These are phyloP conservation scores for Metschnikowia lochheadii DNA, from an alignment of 805 yeast genomes.

Conservation along the genomic window DNA sequence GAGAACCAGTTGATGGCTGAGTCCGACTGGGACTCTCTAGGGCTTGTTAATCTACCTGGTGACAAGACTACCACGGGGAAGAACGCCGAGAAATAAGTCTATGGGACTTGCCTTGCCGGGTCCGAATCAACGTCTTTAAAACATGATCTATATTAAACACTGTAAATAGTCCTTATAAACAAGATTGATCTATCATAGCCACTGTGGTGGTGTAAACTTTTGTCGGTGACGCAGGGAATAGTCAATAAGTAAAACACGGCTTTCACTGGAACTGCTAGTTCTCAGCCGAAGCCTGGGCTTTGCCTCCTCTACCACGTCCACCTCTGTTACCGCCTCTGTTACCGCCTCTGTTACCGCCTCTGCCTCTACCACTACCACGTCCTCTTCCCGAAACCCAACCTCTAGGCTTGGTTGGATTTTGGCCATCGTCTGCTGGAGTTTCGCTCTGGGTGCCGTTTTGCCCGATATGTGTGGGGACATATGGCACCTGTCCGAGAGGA, in stretches of 20 bases:
- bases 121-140: conserved; percentile 15
- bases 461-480: not conserved
- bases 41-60: conserved; percentile 40
- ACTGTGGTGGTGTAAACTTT: not conserved
- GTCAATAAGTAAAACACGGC: not conserved
- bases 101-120: not conserved
- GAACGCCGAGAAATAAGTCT: conserved; percentile 12
- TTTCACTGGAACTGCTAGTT: not conserved
- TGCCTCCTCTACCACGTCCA: conserved; percentile 16
- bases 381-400: conserved; percentile 8
- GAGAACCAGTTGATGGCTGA: conserved; percentile 51
- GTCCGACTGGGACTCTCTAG: conserved; percentile 42
- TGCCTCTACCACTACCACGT: conserved; percentile 13
- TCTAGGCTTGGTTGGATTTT: not conserved
- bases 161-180: conserved; percentile 15
- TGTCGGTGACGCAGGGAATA: not conserved
- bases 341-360: conserved; percentile 21
- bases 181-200: not conserved
- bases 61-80: conserved; percentile 15
- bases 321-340: conserved; percentile 23
- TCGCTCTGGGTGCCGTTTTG: not conserved
- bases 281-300: not conserved
- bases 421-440: not conserved
- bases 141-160: conserved; percentile 9
- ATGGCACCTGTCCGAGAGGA: conserved; percentile 1